These are phyloP conservation scores for Septoria linicola DNA, from an alignment of 2,329 filamentous ascomycete genomes.

Conservation along the genomic window DNA sequence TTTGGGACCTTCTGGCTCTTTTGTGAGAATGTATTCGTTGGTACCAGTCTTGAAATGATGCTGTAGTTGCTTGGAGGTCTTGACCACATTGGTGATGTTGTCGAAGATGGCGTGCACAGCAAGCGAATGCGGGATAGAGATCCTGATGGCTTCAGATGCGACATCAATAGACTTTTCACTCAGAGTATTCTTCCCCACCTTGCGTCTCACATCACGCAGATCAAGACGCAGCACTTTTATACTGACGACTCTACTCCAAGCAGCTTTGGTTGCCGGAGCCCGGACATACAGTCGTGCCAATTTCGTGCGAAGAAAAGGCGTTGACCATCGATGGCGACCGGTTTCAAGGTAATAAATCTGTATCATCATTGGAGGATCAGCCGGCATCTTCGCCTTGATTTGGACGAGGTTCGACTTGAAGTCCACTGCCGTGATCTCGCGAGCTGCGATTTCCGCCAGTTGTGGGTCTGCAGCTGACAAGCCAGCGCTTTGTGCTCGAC, in stretches of 20 bases:
- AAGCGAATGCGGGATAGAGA: slow-evolving; percentile 88
- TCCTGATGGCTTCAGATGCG: slow-evolving; percentile 76
- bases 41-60: slow-evolving; percentile 86
- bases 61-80: slow-evolving; percentile 85
- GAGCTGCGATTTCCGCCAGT: slow-evolving; percentile 35
- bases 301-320: slow-evolving; percentile 74
- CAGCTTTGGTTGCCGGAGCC: slow-evolving; percentile 74
- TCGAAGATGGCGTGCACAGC: slow-evolving; percentile 89
- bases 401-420: slow-evolving; percentile 79
- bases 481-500: slow-evolving; percentile 26
- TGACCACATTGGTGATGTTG: slow-evolving; percentile 83
- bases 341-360: slow-evolving; percentile 81
- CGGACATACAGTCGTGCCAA: slow-evolving; percentile 84
- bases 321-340: slow-evolving; percentile 82
- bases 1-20: slow-evolving; percentile 82
- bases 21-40: slow-evolving; percentile 83
- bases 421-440: slow-evolving; percentile 77
- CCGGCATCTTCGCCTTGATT: slow-evolving; percentile 82
- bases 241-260: slow-evolving; percentile 85
- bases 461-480: slow-evolving; percentile 27
- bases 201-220: slow-evolving; percentile 72
- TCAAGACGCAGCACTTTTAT: slow-evolving; percentile 80
- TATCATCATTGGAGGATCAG: slow-evolving; percentile 87
- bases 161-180: slow-evolving; percentile 84
- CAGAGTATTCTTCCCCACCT: slow-evolving; percentile 53